Evolutionary conservation across 805 yeast species (phyloP).

Genomic region (Candida koratica): DNA sequence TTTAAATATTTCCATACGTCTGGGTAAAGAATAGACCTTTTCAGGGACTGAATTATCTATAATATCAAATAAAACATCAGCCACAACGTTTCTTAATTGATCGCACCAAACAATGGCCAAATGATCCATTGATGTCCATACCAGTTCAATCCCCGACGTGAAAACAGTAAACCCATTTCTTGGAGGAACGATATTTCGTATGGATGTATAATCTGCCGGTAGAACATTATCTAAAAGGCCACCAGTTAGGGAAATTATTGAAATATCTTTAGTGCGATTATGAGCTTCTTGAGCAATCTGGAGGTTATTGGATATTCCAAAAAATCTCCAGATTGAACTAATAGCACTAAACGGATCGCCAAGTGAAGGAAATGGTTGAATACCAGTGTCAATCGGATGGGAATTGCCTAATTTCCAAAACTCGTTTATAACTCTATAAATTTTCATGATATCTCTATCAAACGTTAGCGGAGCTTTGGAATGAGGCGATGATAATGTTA

Average conservation of each 20-base stretch:
- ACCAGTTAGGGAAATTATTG: constrained; percentile 84
- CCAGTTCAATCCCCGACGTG: constrained; percentile 82
- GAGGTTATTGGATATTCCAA: background rate
- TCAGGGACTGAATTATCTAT: constrained; percentile 45
- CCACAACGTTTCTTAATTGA: constrained; percentile 67
- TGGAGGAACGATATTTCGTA: constrained; percentile 67
- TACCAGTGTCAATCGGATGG: background rate
- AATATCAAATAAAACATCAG: constrained; percentile 55
- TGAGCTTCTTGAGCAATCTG: constrained; percentile 33
- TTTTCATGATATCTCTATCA: constrained; percentile 78
- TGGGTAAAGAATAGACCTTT: constrained; percentile 49
- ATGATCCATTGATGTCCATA: constrained; percentile 94
- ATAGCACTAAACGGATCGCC: constrained; percentile 4
- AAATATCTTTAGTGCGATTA: constrained; percentile 50
- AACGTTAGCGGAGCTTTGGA: constrained; percentile 88
- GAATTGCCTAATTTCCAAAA: constrained; percentile 67
- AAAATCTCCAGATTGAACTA: background rate
- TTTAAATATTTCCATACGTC: constrained; percentile 59
- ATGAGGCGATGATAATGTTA: constrained; percentile 90
- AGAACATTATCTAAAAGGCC: constrained; percentile 73
- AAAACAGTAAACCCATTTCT: constrained; percentile 77
- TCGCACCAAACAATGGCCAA: constrained; percentile 96
- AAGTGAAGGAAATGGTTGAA: background rate
- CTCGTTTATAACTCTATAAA: constrained; percentile 68
- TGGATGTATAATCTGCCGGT: constrained; percentile 85